Evolutionary conservation across 2,329 filamentous ascomycete species (phyloP).

Genomic region (Escovopsis sp.): DNA sequence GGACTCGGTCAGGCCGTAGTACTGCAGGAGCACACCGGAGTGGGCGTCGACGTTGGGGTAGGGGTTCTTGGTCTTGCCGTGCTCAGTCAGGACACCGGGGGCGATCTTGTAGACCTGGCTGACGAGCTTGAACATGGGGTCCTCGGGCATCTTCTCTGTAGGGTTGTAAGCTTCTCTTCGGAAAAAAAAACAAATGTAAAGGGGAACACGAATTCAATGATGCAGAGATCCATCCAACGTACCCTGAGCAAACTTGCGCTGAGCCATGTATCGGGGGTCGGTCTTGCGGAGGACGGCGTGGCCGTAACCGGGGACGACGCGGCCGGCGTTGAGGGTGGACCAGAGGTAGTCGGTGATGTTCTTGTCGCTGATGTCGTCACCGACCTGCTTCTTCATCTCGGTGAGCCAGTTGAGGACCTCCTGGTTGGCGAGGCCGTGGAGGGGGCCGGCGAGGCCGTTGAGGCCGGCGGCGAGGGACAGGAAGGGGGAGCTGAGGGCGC

Average conservation of each 20-base stretch:
- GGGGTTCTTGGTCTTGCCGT: conserved; percentile 99
- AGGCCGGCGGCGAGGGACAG: conserved; percentile 92
- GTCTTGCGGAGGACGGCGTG: conserved; percentile 99
- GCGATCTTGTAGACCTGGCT: conserved; percentile 99
- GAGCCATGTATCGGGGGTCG: conserved; percentile 94
- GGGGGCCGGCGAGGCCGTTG: conserved; percentile 93
- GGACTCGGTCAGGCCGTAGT: conserved; percentile 97
- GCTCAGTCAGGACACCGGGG: conserved; percentile 91
- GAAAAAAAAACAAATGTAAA: too few relatives aligned
- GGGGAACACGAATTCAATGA: too few relatives aligned
- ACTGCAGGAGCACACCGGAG: conserved; percentile 97
- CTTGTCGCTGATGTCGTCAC: conserved; percentile 90
- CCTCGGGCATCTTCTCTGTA: conserved; percentile 70
- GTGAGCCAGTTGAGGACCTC: conserved; percentile 98
- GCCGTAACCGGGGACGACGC: conserved; percentile 95
- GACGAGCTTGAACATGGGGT: conserved; percentile 99
- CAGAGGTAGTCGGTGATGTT: conserved; percentile 98
- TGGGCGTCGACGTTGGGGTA: conserved; percentile 98
- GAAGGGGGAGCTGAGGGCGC: conserved; percentile 92
- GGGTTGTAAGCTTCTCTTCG: conserved; percentile 14
- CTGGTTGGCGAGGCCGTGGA: conserved; percentile 98
- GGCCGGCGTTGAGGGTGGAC: conserved; percentile 88
- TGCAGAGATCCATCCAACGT: conserved; percentile 8
- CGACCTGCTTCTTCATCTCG: conserved; percentile 94
- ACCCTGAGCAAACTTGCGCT: conserved; percentile 85